Evolutionary conservation across 2,329 filamentous ascomycete species (phyloP).

Genomic region (Arthroderma sp.): DNA sequence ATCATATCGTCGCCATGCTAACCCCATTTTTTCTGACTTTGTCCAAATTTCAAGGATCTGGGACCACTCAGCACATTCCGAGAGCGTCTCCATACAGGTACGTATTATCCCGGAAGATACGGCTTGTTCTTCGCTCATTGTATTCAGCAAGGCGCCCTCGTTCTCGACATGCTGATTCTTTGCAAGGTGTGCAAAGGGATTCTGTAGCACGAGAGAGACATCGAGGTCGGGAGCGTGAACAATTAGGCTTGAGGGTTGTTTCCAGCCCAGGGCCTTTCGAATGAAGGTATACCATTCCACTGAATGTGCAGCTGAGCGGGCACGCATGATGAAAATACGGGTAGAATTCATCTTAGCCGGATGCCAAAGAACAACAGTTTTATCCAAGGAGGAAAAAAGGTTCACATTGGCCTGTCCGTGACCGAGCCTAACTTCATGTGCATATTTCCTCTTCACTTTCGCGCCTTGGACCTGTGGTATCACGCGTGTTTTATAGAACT

Average conservation of each 20-base stretch:
- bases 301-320: slow-evolving; percentile 48
- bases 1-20: slow-evolving; percentile 59
- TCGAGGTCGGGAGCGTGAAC: slow-evolving; percentile 53
- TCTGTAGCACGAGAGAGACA: slow-evolving; percentile 45
- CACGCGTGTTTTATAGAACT: slow-evolving; percentile 51
- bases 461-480: slow-evolving; percentile 48
- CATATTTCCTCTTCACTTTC: slow-evolving; percentile 42
- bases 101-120: slow-evolving; percentile 46
- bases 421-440: slow-evolving; percentile 41
- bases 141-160: slow-evolving; percentile 21
- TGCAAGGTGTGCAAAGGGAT: slow-evolving; percentile 47
- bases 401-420: slow-evolving; percentile 42
- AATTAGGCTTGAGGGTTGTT: slow-evolving; percentile 44
- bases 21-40: slow-evolving; percentile 46
- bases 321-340: slow-evolving; percentile 50
- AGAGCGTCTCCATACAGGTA: slow-evolving; percentile 48
- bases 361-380: slow-evolving; percentile 53
- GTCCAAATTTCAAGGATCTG: slow-evolving; percentile 50
- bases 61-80: slow-evolving; percentile 46
- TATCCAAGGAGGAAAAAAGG: slow-evolving; percentile 54
- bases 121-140: slow-evolving; percentile 40
- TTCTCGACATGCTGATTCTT: slow-evolving; percentile 33
- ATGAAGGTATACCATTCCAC: slow-evolving; percentile 60
- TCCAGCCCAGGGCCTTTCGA: slow-evolving; percentile 47
- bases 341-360: slow-evolving; percentile 41